phyloP scores from a whole-genome alignment of 2,329 filamentous ascomycete species.

The Fusarium tjaetaba region DNA sequence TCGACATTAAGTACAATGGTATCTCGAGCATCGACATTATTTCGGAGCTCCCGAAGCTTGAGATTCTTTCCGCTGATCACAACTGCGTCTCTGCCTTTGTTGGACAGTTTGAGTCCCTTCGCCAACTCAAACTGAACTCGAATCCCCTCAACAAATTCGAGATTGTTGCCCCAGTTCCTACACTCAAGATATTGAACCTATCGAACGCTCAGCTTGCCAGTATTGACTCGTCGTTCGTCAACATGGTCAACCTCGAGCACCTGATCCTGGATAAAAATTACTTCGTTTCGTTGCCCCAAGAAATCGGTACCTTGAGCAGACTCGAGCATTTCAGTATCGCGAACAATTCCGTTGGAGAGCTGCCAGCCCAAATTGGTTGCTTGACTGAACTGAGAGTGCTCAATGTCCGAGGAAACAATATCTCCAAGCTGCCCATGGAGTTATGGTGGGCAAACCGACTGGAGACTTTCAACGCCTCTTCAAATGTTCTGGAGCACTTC shows the following conservation, averaged over 20 bases:
- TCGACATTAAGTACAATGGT: slow-evolving; percentile 93
- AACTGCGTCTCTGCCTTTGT: slow-evolving; percentile 92
- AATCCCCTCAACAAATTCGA: slow-evolving; percentile 97
- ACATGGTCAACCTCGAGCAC: slow-evolving; percentile 86
- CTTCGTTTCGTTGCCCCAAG: slow-evolving; percentile 86
- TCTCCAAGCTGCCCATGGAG: slow-evolving; percentile 87
- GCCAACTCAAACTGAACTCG: slow-evolving; percentile 88
- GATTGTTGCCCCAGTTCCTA: slow-evolving; percentile 78
- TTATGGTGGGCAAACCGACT: slow-evolving; percentile 95
- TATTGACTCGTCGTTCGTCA: slow-evolving; percentile 88
- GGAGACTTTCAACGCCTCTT: slow-evolving; percentile 93
- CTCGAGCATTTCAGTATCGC: slow-evolving; percentile 94
- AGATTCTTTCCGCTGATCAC: slow-evolving; percentile 90
- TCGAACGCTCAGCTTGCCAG: slow-evolving; percentile 91
- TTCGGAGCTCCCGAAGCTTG: slow-evolving; percentile 83
- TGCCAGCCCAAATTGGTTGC: slow-evolving; percentile 89
- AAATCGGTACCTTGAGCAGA: slow-evolving; percentile 83
- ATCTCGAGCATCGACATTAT: slow-evolving; percentile 91
- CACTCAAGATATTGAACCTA: slow-evolving; percentile 86
- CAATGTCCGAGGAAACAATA: slow-evolving; percentile 92
- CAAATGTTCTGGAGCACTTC: slow-evolving; percentile 90
- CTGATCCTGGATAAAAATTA: slow-evolving; percentile 94
- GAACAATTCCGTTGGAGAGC: slow-evolving; percentile 84
- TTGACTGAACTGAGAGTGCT: slow-evolving; percentile 85
- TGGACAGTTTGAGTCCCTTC: slow-evolving; percentile 85